Evolutionary conservation across 805 yeast species (phyloP), one percentile per base, ranked within the genome.

Genomic region (Nematodospora valgi): DNA sequence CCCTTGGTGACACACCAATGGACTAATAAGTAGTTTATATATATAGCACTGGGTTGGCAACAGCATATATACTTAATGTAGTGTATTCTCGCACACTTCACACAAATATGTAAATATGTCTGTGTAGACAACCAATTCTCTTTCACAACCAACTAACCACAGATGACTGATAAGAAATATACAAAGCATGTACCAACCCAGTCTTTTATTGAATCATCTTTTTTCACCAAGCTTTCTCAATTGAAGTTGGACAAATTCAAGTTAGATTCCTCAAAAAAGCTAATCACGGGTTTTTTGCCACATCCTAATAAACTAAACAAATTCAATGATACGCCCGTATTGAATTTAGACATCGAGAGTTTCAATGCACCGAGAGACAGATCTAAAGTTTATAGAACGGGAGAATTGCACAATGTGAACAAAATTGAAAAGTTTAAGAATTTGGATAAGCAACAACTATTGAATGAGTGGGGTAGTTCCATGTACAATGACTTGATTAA

Each of bases 171-270:
- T 19, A 8, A 15, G 12, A 32, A 25, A 14, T 21, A 26, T 15
- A 13, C 24, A 6, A 29, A 29, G 20, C 24, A 29, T 20, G 59
- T 72, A 1, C 72, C 84, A 0, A 56, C 79, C 14, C 79, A 75
- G 38, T 81, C 95, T 2, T 84, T 83, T 54, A 80, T 85, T 15
- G 97, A 91, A 50, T 78, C 96, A 1, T 76, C 95, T 0, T 93
- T 93, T 57, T 93, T 91, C 63, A 80, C 82, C 27, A 74, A 74
- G 44, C 69, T 93, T 8, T 72, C 95, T 0, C 74, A 78, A 30
- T 57, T 79, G 45, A 93, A 93, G 52, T 70, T 93, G 30, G 82
- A 87, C 41, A 74, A 79, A 23, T 72, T 78, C 51, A 85, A 82
- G 52, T 69, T 91, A 15, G 81, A 79, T 46, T 64, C 74, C 25